Conservation (phyloP, 2,329 filamentous ascomycete genomes). For the Albophoma yamanashiensis region DNA sequence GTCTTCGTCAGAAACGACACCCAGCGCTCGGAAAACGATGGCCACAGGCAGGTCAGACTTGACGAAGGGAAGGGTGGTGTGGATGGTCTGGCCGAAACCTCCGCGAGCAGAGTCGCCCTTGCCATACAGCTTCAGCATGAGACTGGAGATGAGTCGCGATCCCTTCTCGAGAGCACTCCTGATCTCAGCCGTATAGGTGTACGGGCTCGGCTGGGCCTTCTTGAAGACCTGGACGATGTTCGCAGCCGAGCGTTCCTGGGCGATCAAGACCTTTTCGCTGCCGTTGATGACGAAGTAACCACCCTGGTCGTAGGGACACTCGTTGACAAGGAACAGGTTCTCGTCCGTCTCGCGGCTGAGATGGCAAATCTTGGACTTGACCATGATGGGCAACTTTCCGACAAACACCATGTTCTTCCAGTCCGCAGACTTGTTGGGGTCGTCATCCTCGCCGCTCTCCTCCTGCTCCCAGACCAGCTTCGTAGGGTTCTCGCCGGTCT, state of each 20-base stretch:
- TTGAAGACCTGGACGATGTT: slow-evolving; percentile 99
- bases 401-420: slow-evolving; percentile 74
- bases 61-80: slow-evolving; percentile 85
- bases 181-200: slow-evolving; percentile 90
- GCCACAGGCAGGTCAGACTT: slow-evolving; percentile 89
- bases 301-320: slow-evolving; percentile 96
- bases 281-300: slow-evolving; percentile 99
- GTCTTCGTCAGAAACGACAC: slow-evolving; percentile 94
- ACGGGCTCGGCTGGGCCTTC: slow-evolving; percentile 86
- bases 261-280: slow-evolving; percentile 95
- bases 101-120: slow-evolving; percentile 72
- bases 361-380: slow-evolving; percentile 94
- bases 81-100: slow-evolving; percentile 77
- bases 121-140: slow-evolving; percentile 80
- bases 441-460: slow-evolving; percentile 37
- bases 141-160: slow-evolving; percentile 83
- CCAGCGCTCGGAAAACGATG: slow-evolving; percentile 89
- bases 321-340: slow-evolving; percentile 81
- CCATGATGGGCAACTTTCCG: slow-evolving; percentile 93
- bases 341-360: slow-evolving; percentile 75
- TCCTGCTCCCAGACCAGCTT: slow-evolving; percentile 52
- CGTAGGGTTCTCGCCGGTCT: slow-evolving; percentile 47
- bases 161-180: slow-evolving; percentile 94
- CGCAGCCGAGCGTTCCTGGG: slow-evolving; percentile 91
- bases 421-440: slow-evolving; percentile 40